Evolutionary conservation across 2,329 filamentous ascomycete species (phyloP), one percentile per base, ranked within the genome.

Genomic region (Kalmusia sp.): DNA sequence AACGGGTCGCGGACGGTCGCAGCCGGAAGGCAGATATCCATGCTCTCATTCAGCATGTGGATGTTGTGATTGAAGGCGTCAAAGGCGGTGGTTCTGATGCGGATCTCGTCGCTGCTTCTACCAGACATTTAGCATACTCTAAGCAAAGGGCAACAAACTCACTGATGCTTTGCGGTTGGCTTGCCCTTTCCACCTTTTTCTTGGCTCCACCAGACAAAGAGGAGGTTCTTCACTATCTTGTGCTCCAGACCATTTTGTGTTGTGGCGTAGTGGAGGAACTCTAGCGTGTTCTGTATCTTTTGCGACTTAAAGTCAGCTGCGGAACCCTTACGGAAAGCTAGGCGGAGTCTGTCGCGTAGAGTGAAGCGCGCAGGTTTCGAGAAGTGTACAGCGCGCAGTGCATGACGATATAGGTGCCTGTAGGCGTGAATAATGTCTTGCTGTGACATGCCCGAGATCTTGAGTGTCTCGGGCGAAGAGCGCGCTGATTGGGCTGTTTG

Each of bases 351-450:
- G 64, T 87, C 80, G 52, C 85, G 84, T 14, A 85, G 79, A 3
- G 83, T 77, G 72, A 80, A 88, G 49, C 89, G 86, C 25, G 86
- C 83, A 14, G 90, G 90, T 57, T 83, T 82, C 12, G 89, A 84
- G 76, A 86, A 90, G 58, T 89, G 86, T 19, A 93, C 84, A 3
- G 89, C 91, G 25, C 81, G 84, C n/a, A 93, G 80, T 15, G 84
- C 77, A 6, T 80, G 80, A 47, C 87, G 85, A 68, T 89, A 88
- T 28, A 95, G 79, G 52, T 84, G 79, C 55, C 91, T 84, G 74
- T 93, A 95, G 40, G 88, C 85, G 61, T 83, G 80, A 33, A 87
- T 67, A 46, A 91, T 67, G 25, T 86, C 76, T 45, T 61, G 74
- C 34, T 53, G 58, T 9, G 70, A 60, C 72, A 75, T 74, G 24